Base-by-base conservation (phyloP, 2,329 filamentous ascomycete genomes). In the Venturia nashicola region DNA sequence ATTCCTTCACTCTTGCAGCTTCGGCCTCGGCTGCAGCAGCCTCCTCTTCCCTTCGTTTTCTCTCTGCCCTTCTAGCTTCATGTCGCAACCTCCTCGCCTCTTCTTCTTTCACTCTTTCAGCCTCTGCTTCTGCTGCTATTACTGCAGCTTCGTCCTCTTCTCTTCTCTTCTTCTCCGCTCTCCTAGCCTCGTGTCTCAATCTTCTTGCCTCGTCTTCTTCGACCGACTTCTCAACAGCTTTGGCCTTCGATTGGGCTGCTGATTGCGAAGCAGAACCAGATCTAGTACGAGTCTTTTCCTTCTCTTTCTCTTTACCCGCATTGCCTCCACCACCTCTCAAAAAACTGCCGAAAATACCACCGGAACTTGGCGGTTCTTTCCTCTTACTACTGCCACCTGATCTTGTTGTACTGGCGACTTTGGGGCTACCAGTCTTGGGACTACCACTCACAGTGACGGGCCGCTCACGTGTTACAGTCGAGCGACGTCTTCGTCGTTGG, bases 131-230 rank as follows among this genome's bases (percentile, higher is more conserved):
- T 1, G 46, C 46, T 51, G 46, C 46, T 27, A 51, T 12, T 6
- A 11, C 20, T 27, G 46, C 46, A 27, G 55, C 55, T 27, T 51
- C 46, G 6, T 59, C 55, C 55, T 59, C 55, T n/a, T 59, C 55
- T 18, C 27, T n/a, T 59, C 39, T 39, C 39, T 59, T 59, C 18
- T 27, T 39, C 20, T 59, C 55, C 32, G 55, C 55, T 39, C 55
- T 39, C 34, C 55, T 39, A 39, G 55, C 55, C 39, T 59, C 55
- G 7, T 39, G 32, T 39, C 55, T n/a, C 27, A 39, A 4, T 42
- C 55, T 59, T 59, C 55, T 59, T 16, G 14, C 59, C 39, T 60
- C 59, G 16, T 60, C 59, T 43, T 60, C 59, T 36, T 57, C 51
- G 32, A 36, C 51, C 14, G 51, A 57, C 16, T 36, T 57, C 32